Conservation (phyloP, 2,329 filamentous ascomycete species). For the Colletotrichum endophyticum region DNA sequence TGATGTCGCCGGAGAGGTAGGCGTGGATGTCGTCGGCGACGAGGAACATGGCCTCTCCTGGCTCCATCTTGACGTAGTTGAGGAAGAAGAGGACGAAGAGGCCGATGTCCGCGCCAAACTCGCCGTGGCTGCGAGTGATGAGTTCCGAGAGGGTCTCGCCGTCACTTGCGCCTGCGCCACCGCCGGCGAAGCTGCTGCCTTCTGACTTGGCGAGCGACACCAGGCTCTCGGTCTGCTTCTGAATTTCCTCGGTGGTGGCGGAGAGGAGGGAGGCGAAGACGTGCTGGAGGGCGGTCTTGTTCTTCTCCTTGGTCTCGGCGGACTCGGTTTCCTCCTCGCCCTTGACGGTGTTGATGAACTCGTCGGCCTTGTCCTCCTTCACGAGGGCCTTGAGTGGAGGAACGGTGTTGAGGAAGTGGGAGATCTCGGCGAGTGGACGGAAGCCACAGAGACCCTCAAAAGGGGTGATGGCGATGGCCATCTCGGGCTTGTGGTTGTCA, state of each 20-base stretch:
- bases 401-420: conserved; percentile 74
- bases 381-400: conserved; percentile 68
- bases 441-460: conserved; percentile 98
- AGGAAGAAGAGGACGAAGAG: conserved; percentile 97
- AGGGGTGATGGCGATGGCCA: conserved; percentile 96
- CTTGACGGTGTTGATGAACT: conserved; percentile 55
- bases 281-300: conserved; percentile 79
- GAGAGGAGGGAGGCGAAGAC: conserved; percentile 85
- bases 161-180: conserved; percentile 69
- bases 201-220: conserved; percentile 73
- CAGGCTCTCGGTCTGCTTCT: conserved; percentile 69
- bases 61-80: conserved; percentile 87
- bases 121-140: conserved; percentile 75
- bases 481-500: conserved; percentile 99
- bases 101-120: conserved; percentile 91
- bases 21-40: conserved; percentile 98
- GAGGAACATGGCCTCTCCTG: conserved; percentile 94
- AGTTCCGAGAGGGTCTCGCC: conserved; percentile 78
- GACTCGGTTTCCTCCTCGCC: conserved; percentile 44
- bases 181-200: conserved; percentile 72
- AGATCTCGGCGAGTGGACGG: conserved; percentile 83
- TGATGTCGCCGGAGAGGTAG: conserved; percentile 91
- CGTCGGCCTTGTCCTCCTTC: conserved; percentile 65
- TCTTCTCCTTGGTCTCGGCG: conserved; percentile 73
- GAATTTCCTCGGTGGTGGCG: conserved; percentile 64